Evolutionary conservation across 2,329 filamentous ascomycete species (phyloP).

Genomic region (Trichoderma aggressivum): DNA sequence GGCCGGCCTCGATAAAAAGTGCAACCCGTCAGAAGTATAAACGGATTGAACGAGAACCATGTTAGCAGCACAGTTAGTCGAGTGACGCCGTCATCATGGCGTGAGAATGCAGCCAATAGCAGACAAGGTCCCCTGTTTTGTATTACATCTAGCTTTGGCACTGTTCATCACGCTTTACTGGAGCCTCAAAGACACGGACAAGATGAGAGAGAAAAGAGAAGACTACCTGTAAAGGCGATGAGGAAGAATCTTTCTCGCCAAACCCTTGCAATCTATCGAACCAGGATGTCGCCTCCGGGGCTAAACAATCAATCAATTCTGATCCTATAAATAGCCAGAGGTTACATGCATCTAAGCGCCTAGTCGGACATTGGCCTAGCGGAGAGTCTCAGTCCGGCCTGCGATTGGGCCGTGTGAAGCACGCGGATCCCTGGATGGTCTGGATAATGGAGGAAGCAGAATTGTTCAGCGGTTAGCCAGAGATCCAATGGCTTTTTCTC

Average conservation of each 20-base stretch:
- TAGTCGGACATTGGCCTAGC: slow-evolving; percentile 7
- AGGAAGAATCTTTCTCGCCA: not conserved
- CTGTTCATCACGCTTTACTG: no score
- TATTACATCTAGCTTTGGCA: not conserved
- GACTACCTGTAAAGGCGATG: no score
- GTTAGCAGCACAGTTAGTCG: not conserved
- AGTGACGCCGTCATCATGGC: not conserved
- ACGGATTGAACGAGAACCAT: not conserved
- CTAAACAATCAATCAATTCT: not conserved
- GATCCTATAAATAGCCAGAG: slow-evolving; percentile 2
- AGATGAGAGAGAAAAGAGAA: no score
- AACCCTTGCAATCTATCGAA: not conserved
- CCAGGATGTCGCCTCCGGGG: not conserved
- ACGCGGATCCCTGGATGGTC: not conserved
- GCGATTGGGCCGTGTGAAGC: not conserved
- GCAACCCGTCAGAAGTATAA: not conserved
- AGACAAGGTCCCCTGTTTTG: not conserved
- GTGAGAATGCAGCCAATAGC: not conserved
- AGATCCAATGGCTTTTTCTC: not conserved
- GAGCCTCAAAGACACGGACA: no score
- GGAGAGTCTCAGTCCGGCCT: not conserved
- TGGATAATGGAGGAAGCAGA: not conserved
- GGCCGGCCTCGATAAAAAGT: not conserved
- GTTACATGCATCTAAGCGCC: slow-evolving; percentile 12
- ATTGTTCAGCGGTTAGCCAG: not conserved